Conservation (phyloP, 2,329 filamentous ascomycete species). For the Xylariaceae sp. region DNA sequence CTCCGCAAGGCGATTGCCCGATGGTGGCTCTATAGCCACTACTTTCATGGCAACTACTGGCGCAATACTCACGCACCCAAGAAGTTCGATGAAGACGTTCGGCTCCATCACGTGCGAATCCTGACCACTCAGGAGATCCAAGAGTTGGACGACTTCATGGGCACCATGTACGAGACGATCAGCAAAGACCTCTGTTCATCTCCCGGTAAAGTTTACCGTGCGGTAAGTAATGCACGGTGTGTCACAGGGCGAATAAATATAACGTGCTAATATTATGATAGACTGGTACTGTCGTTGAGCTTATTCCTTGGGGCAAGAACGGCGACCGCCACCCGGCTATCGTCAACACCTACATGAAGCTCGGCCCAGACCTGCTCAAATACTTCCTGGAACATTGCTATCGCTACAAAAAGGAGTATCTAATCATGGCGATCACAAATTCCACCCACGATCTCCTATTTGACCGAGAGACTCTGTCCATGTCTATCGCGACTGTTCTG, state of each 20-base stretch:
- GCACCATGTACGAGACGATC: constrained; percentile 33
- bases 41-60: constrained; percentile 56
- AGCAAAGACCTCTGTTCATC: constrained; percentile 43
- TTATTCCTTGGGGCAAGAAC: constrained; percentile 39
- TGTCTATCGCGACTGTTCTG: constrained; percentile 38
- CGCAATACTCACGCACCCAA: constrained; percentile 31
- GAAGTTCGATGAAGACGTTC: constrained; percentile 34
- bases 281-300: constrained; percentile 30
- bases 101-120: constrained; percentile 39
- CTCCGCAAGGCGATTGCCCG: constrained; percentile 58
- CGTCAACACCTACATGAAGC: constrained; percentile 53
- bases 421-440: constrained; percentile 51
- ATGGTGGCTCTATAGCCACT: constrained; percentile 62
- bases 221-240: constrained; percentile 28
- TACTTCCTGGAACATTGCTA: constrained; percentile 56
- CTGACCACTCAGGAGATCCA: constrained; percentile 39
- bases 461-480: constrained; percentile 42
- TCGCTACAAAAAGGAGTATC: constrained; percentile 52
- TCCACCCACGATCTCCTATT: constrained; percentile 52
- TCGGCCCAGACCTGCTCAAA: constrained; percentile 57
- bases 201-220: constrained; percentile 30
- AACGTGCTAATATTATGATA: constrained; percentile 25
- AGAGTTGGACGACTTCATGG: constrained; percentile 39
- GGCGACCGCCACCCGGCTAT: constrained; percentile 41
- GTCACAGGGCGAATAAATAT: neutral